Evolutionary conservation across 495 filamentous ascomycete genomes (phyloP), one percentile per base, ranked within the genome.

Genomic region (Aspergillus olivimuriae): DNA sequence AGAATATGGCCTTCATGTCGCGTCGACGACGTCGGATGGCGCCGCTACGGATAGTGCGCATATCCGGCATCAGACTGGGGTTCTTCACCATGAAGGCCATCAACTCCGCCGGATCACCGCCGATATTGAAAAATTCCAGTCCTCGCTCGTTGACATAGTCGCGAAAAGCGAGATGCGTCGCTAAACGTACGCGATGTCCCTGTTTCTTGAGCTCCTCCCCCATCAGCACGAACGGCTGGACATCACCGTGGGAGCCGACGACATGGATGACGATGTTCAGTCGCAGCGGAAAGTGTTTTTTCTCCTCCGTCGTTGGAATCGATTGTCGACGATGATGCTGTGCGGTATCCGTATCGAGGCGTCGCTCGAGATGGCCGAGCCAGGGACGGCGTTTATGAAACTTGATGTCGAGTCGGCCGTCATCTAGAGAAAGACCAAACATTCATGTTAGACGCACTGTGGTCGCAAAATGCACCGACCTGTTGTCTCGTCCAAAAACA

Each of bases 31-130:
- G 72, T 2, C 70, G 72, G 26, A 91, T 76, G 41, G 86, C 84
- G 9, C 86, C 86, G 31, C 69, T 77, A 33, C 76, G 75, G 15
- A 91, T 62, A 3, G 80, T 73, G 37, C 81, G 72, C 34, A 89
- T 68, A 10, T 77, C 77, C 0, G 86, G 86, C 63, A 89, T 82
- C 43, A 92, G 67, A 1, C 86, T 83, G 10, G 85, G 83, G 60
- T 92, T 87, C 56, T 87, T 87, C 16, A 89, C 85, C 86, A 90
- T 89, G 52, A 86, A 90, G 2, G 82, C 77, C 86, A 92, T 92
- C 18, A 92, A 73, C 52, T 86, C 80, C 1, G 80, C 71, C 12
- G 87, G 86, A 56, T 90, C 83, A 21, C 86, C 86, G 9, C 86
- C 86, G 26, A 90, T 86, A 34, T 64, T 75, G 64, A 88, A 91